phyloP scores from a whole-genome alignment of 192 early-diverging fungal genomes.

The Spizellomyces punctatus region DNA sequence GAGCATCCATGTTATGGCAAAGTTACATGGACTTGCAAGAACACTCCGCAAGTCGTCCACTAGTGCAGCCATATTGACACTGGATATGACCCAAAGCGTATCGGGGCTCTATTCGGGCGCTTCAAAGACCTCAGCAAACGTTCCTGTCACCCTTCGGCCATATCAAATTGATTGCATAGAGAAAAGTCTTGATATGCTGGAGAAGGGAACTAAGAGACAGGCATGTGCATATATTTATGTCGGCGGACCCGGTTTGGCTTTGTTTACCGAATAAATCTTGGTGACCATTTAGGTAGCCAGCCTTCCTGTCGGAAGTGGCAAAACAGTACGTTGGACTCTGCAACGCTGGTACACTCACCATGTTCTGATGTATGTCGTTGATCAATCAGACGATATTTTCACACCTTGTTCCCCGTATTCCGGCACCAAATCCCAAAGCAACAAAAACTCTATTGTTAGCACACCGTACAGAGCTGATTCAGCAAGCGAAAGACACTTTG shows the following conservation, averaged over 20 bases:
- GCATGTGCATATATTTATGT: conserved; percentile 64
- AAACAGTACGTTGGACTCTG: conserved; percentile 65
- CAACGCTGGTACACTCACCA: background rate
- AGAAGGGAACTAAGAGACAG: conserved; percentile 67
- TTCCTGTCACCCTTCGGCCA: conserved; percentile 53
- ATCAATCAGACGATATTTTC: conserved; percentile 71
- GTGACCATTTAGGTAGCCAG: conserved; percentile 64
- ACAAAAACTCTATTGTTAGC: conserved; percentile 84
- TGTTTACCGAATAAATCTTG: background rate
- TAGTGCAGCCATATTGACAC: too few species aligned
- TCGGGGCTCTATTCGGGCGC: background rate
- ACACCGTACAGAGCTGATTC: conserved; percentile 84
- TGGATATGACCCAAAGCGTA: too few species aligned
- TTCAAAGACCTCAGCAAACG: background rate
- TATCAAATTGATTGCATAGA: conserved; percentile 92
- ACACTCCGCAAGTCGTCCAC: too few species aligned
- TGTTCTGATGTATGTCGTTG: background rate
- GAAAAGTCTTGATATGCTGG: conserved; percentile 52
- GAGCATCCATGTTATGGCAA: too few species aligned
- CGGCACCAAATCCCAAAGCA: conserved; percentile 57
- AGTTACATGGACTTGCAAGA: too few species aligned
- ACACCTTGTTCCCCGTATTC: conserved; percentile 74
- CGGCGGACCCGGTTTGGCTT: conserved; percentile 50
- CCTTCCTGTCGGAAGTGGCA: conserved; percentile 78
- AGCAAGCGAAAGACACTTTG: conserved; percentile 78